Percentiles rank a stretch among this genome's conserved stretches.
Conservation (phyloP, 495 filamentous ascomycete genomes). For the Penicillium steckii region DNA sequence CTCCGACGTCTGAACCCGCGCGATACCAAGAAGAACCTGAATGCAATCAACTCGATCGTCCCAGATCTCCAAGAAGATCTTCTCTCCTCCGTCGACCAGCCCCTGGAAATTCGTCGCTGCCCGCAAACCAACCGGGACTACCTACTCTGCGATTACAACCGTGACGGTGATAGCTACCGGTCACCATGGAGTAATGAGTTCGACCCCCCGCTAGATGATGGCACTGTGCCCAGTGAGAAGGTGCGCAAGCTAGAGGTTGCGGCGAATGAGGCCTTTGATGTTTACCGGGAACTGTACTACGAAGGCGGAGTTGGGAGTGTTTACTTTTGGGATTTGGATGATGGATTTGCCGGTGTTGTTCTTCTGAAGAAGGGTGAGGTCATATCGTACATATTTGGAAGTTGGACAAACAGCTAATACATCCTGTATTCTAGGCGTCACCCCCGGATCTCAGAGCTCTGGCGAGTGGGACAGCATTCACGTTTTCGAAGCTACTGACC, state of each 20-base stretch:
- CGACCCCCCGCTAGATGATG: slow-evolving; percentile 79
- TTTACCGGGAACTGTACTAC: slow-evolving; percentile 97
- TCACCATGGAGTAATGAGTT: slow-evolving; percentile 99
- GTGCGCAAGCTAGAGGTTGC: slow-evolving; percentile 90
- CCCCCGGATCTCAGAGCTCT: slow-evolving; percentile 66
- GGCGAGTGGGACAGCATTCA: slow-evolving; percentile 98
- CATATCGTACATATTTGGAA: background rate
- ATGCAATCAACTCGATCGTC: slow-evolving; percentile 77
- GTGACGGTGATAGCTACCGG: slow-evolving; percentile 94
- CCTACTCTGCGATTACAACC: slow-evolving; percentile 99
- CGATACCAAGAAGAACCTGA: slow-evolving; percentile 80
- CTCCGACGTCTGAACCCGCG: slow-evolving; percentile 96
- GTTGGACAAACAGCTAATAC: background rate
- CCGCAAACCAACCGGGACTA: slow-evolving; percentile 89
- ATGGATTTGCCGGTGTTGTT: slow-evolving; percentile 96
- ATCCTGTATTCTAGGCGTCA: slow-evolving; percentile 44
- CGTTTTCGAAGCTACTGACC: slow-evolving; percentile 93
- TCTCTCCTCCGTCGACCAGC: slow-evolving; percentile 94
- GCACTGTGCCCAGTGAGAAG: slow-evolving; percentile 76
- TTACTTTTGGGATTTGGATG: slow-evolving; percentile 98
- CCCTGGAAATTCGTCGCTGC: slow-evolving; percentile 82
- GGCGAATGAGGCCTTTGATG: slow-evolving; percentile 94
- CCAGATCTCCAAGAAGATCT: slow-evolving; percentile 96
- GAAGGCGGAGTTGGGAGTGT: slow-evolving; percentile 93
- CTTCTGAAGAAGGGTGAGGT: slow-evolving; percentile 83